Conservation (phyloP, 208 protist species). For the Polymyxa betae region DNA sequence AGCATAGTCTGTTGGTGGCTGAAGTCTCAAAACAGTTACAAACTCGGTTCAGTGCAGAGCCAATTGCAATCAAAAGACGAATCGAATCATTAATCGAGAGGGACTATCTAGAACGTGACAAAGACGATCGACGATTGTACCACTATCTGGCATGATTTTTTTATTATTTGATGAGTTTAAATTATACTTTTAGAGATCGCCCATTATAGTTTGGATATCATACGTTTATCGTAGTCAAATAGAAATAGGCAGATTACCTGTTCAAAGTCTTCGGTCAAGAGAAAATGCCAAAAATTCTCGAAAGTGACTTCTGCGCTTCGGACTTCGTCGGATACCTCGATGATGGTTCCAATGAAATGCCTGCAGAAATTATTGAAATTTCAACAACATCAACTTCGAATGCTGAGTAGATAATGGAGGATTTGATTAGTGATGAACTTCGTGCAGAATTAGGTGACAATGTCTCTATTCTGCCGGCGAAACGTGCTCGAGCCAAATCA, state of each 20-base stretch:
- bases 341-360: too few species aligned
- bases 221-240: too few species aligned
- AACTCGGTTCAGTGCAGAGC: slow-evolving; percentile 54
- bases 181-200: background rate
- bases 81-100: slow-evolving; percentile 64
- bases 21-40: slow-evolving; percentile 63
- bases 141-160: slow-evolving; percentile 45
- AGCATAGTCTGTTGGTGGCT: slow-evolving; percentile 59
- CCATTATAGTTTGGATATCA: background rate
- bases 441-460: slow-evolving; percentile 12
- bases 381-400: too few species aligned
- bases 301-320: too few species aligned
- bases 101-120: slow-evolving; percentile 64
- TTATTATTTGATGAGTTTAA: too few species aligned
- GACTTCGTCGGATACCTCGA: too few species aligned
- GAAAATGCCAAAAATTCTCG: too few species aligned
- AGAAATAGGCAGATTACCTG: too few species aligned
- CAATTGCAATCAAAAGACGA: slow-evolving; percentile 61
- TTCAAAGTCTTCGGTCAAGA: too few species aligned
- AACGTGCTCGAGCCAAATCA: background rate
- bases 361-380: too few species aligned
- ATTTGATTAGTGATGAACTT: slow-evolving; percentile 38
- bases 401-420: background rate
- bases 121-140: slow-evolving; percentile 50
- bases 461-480: background rate